Evolutionary conservation across 805 yeast genomes (phyloP).

Genomic region (Kuraishia molischiana): DNA sequence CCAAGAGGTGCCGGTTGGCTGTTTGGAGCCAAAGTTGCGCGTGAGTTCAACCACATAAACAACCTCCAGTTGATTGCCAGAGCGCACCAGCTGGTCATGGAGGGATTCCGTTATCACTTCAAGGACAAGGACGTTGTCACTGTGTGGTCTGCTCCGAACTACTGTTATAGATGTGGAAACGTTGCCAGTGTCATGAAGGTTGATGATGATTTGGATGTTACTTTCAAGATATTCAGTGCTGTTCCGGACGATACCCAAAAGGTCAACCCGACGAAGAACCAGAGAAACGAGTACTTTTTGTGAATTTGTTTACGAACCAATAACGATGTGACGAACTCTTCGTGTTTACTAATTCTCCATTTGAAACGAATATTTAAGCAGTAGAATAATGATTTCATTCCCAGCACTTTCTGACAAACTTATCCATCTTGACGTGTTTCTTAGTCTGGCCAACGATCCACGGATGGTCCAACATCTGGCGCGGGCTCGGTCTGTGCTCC

Average conservation of each 20-base stretch:
- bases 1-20: slow-evolving; percentile 99
- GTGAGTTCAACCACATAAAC: slow-evolving; percentile 94
- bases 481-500: slow-evolving; percentile 77
- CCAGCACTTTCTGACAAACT: slow-evolving; percentile 74
- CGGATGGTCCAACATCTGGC: slow-evolving; percentile 89
- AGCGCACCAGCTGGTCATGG: slow-evolving; percentile 98
- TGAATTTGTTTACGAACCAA: slow-evolving; percentile 2
- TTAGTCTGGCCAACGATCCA: slow-evolving; percentile 78
- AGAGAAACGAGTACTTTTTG: slow-evolving; percentile 26
- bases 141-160: slow-evolving; percentile 97
- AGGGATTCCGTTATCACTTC: slow-evolving; percentile 94
- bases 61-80: slow-evolving; percentile 83
- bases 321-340: neutral
- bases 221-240: slow-evolving; percentile 89
- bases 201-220: slow-evolving; percentile 77
- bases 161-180: slow-evolving; percentile 95
- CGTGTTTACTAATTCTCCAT: no score
- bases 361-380: no score
- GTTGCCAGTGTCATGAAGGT: slow-evolving; percentile 98
- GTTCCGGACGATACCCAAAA: slow-evolving; percentile 70
- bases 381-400: slow-evolving; percentile 17
- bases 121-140: slow-evolving; percentile 95
- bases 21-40: slow-evolving; percentile 86
- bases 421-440: slow-evolving; percentile 75
- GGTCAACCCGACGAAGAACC: slow-evolving; percentile 23